Evolutionary conservation across 139 green algal species (phyloP).

Genomic region (Coccomyxa sp.): DNA sequence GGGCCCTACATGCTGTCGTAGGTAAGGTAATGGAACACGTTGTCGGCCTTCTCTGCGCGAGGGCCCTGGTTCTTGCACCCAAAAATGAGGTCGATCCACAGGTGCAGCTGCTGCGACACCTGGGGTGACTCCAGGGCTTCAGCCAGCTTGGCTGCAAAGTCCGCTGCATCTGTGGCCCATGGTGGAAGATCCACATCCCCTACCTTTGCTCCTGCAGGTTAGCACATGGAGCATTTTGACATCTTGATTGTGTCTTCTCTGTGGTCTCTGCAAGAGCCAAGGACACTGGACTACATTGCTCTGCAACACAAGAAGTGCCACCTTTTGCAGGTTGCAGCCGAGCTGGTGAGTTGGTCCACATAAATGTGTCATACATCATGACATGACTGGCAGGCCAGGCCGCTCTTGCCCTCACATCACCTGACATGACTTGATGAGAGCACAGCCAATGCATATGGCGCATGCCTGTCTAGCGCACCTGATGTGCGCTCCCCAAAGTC

Average conservation of each 20-base stretch:
- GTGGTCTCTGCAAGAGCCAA: not conserved
- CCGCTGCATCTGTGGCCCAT: conserved; percentile 45
- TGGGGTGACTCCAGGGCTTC: conserved; percentile 49
- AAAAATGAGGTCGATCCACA: conserved; percentile 79
- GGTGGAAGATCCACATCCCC: conserved; percentile 62
- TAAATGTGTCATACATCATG: no score
- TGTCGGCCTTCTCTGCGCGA: conserved; percentile 37
- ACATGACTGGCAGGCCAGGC: no score
- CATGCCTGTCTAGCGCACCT: no score
- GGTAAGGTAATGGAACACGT: conserved; percentile 64
- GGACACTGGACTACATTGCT: not conserved
- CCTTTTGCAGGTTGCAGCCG: no score
- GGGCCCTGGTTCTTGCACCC: conserved; percentile 33
- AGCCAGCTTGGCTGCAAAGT: conserved; percentile 37
- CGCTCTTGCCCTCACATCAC: no score
- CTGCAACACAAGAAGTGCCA: no score
- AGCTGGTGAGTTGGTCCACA: no score
- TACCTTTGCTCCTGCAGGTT: conserved; percentile 17
- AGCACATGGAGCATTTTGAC: not conserved
- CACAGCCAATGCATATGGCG: no score
- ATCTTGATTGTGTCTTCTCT: not conserved
- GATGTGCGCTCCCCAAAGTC: conserved; percentile 28
- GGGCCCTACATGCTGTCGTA: conserved; percentile 21
- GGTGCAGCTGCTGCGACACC: conserved; percentile 51
- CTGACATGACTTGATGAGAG: no score